Evolutionary conservation across 768 basidiomycete species (phyloP), one percentile per base, ranked within the genome.

Genomic region (Lactarius sanguifluus): DNA sequence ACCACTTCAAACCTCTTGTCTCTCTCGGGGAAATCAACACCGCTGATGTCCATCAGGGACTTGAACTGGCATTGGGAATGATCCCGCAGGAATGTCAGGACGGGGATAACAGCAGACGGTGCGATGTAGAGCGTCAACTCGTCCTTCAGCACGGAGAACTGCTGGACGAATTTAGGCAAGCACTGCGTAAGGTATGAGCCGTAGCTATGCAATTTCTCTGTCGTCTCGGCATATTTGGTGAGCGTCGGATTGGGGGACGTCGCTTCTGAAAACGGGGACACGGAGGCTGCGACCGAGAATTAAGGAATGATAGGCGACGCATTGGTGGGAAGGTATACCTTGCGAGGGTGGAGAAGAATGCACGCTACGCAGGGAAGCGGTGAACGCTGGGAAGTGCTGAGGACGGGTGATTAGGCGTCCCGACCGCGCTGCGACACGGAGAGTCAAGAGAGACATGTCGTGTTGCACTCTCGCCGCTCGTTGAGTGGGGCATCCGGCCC

Each of bases 61-160:
- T 97, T 98, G 82, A 92, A 99, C 75, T 96, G 95, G 74, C 92
- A 93, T 78, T 96, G 93, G 6, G 90, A 84, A 78, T 98, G 96
- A 80, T 98, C 96, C 70, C 95, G 89, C 61, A 98, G 82, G 82
- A 98, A 98, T 30, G 88, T 90, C 70, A 97, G 82, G 59, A 94
- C 88, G 23, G 94, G 95, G 54, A 93, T 76, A 75, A 97, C 80
- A 64, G 85, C 92, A 41, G 86, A 82, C 20, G 96, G 96, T 0
- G 88, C 82, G 76, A 89, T 82, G 80, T 98, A 96, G 61, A 98
- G 83, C 30, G 91, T 89, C 67, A 98, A 82, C 77, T 98, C 97
- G 77, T 98, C 97, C 82, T 94, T 94, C 77, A 94, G 86, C 56
- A 98, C 92, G 13, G 94, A 94, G 82, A 96, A 98, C 77, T 98